Conservation (phyloP, 805 yeast genomes). For the Pichia nanzhaoensis region DNA sequence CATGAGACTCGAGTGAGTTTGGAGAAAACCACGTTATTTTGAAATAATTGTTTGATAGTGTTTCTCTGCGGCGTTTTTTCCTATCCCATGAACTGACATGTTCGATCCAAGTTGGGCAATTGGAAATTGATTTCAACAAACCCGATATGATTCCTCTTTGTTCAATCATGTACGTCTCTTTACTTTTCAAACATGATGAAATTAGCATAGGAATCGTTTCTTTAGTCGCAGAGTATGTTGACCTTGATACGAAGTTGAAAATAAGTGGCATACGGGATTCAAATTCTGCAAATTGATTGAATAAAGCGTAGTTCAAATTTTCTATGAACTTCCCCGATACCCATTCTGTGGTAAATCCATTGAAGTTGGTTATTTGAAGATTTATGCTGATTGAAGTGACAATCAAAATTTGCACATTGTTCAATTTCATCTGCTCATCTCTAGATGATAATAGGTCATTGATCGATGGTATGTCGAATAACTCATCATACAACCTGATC, state of each 20-base stretch:
- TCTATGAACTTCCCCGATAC: conserved; percentile 10
- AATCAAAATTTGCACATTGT: conserved; percentile 6
- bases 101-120: conserved; percentile 8
- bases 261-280: conserved; percentile 25
- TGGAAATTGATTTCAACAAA: conserved; percentile 18
- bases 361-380: background rate
- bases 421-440: conserved; percentile 10
- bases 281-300: conserved; percentile 19
- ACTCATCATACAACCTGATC: conserved; percentile 6
- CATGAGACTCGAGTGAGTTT: conserved; percentile 16
- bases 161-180: conserved; percentile 14
- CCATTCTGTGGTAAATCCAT: background rate
- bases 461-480: conserved; percentile 3
- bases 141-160: conserved; percentile 22
- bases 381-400: conserved; percentile 5
- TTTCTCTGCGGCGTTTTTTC: conserved; percentile 4
- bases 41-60: conserved; percentile 2
- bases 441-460: conserved; percentile 10
- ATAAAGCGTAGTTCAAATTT: conserved; percentile 24
- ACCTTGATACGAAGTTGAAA: conserved; percentile 24
- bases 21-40: conserved; percentile 15
- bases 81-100: conserved; percentile 5
- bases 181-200: conserved; percentile 17
- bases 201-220: conserved; percentile 13
- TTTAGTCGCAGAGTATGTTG: conserved; percentile 16